phyloP scores from a whole-genome alignment of 2,329 filamentous ascomycete genomes.

The Aspergillus flavus region DNA sequence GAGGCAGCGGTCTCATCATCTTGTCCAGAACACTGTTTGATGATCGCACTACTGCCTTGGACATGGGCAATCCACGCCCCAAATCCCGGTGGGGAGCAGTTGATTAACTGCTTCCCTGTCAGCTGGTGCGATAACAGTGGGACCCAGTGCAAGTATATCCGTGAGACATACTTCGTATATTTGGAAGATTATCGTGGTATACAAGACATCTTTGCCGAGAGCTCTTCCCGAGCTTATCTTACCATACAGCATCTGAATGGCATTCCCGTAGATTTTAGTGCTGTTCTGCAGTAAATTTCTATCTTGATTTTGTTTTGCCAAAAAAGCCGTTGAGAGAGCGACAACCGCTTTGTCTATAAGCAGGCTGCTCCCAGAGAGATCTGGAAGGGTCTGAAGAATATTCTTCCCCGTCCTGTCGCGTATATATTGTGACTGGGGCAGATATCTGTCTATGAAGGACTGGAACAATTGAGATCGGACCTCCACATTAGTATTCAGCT shows the following conservation, averaged over 20 bases:
- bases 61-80: constrained; percentile 27
- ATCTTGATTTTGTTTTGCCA: constrained; percentile 21
- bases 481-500: constrained; percentile 17
- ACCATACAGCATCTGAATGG: constrained; percentile 18
- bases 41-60: constrained; percentile 24
- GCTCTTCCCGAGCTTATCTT: constrained; percentile 17
- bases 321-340: constrained; percentile 19
- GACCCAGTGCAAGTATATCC: not conserved
- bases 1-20: constrained; percentile 13
- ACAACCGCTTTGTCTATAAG: constrained; percentile 20
- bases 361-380: constrained; percentile 14
- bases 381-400: constrained; percentile 19
- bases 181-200: constrained; percentile 25
- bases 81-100: constrained; percentile 24
- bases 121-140: not conserved
- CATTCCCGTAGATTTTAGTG: constrained; percentile 21
- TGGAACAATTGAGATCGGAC: constrained; percentile 19
- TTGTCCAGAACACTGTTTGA: constrained; percentile 11
- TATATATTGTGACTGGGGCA: constrained; percentile 8
- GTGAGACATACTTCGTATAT: constrained; percentile 24
- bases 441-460: constrained; percentile 16
- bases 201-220: constrained; percentile 21
- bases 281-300: constrained; percentile 21
- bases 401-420: constrained; percentile 1
- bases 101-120: constrained; percentile 20